Percentiles rank a stretch among this genome's conserved stretches.
Conservation (phyloP, 1,284 basidiomycete genomes). For the Termitomyces sp. region DNA sequence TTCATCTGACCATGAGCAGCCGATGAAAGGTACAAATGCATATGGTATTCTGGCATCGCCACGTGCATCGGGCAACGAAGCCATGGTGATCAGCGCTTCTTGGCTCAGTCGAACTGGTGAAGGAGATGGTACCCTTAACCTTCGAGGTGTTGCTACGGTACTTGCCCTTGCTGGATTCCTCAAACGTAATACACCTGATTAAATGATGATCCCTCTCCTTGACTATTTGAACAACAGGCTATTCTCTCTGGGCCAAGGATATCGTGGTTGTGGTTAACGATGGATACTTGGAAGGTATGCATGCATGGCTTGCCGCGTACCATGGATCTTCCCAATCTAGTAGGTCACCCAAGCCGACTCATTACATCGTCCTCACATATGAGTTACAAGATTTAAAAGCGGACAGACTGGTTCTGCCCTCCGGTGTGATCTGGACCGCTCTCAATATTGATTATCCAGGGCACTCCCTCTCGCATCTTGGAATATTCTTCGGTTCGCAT, state of each 20-base stretch:
- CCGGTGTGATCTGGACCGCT: constrained; percentile 92
- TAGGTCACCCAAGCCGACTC: constrained; percentile 27
- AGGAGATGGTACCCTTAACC: constrained; percentile 60
- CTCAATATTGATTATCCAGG: constrained; percentile 94
- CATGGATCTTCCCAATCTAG: constrained; percentile 69
- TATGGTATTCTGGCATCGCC: constrained; percentile 84
- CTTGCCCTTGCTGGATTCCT: constrained; percentile 81
- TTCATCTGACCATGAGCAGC: constrained; percentile 13
- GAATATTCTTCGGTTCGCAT: constrained; percentile 64
- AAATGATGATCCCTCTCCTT: not conserved
- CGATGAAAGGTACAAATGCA: constrained; percentile 64
- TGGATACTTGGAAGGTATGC: constrained; percentile 85
- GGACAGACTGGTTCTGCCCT: constrained; percentile 57
- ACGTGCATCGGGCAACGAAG: constrained; percentile 84
- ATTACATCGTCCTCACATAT: not conserved
- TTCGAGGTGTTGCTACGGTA: constrained; percentile 83
- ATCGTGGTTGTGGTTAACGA: constrained; percentile 89
- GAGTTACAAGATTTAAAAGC: constrained; percentile 54
- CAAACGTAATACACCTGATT: constrained; percentile 51
- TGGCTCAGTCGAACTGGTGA: constrained; percentile 71
- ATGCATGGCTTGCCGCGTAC: constrained; percentile 86
- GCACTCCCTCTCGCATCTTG: constrained; percentile 93
- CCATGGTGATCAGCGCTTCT: constrained; percentile 85
- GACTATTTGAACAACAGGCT: constrained; percentile 41
- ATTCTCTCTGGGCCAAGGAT: constrained; percentile 93